Conservation (phyloP, 225 moss, liverwort and hornwort genomes). For the Lunularia cruciata region DNA sequence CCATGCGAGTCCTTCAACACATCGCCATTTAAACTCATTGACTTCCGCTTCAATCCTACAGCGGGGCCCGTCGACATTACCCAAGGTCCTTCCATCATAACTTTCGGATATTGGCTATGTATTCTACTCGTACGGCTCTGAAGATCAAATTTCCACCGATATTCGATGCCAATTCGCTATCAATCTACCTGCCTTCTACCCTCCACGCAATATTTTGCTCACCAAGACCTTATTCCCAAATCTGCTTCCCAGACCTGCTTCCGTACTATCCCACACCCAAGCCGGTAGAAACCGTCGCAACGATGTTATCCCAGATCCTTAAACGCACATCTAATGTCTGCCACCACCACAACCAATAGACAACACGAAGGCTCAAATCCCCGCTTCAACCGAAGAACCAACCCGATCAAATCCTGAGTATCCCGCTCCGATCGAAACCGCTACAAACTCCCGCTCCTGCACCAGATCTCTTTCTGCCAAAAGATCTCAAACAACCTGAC, state of each 20-base stretch:
- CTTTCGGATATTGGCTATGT: neutral
- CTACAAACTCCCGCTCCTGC: neutral
- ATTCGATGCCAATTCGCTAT: neutral
- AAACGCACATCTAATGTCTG: neutral
- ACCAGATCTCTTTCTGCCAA: neutral
- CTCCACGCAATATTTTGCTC: neutral
- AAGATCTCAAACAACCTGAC: neutral
- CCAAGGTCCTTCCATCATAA: slow-evolving; percentile 28
- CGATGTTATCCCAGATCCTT: slow-evolving; percentile 17
- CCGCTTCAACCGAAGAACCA: too few species aligned
- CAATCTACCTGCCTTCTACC: neutral
- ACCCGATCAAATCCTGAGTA: too few species aligned
- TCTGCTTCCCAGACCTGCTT: neutral
- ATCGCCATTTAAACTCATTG: slow-evolving; percentile 76
- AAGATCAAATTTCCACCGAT: neutral
- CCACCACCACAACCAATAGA: neutral
- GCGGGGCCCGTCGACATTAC: slow-evolving; percentile 28
- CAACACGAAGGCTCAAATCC: too few species aligned
- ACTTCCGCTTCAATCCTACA: slow-evolving; percentile 61
- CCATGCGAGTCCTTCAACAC: slow-evolving; percentile 32
- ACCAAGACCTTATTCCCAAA: neutral
- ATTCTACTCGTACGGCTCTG: neutral
- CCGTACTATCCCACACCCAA: slow-evolving; percentile 1
- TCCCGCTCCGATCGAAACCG: too few species aligned
- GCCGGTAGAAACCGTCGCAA: slow-evolving; percentile 20